These are phyloP conservation scores for Aspergillus viridinutans DNA, from an alignment of 2,329 filamentous ascomycete genomes.

Conservation along the genomic window DNA sequence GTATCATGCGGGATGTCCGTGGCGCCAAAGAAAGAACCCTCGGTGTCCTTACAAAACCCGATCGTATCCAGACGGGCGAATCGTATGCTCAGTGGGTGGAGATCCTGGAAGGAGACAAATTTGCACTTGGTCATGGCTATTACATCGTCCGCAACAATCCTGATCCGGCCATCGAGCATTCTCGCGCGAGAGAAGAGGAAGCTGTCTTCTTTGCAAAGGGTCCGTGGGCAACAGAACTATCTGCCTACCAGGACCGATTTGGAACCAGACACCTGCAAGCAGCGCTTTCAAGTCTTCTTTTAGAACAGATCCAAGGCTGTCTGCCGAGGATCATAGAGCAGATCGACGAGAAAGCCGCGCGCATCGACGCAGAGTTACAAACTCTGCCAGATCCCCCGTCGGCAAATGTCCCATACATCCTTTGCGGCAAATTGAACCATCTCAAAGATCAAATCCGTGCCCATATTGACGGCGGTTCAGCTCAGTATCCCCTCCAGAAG, in stretches of 20 bases:
- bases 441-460: slow-evolving; percentile 55
- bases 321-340: slow-evolving; percentile 34
- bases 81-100: slow-evolving; percentile 56
- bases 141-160: slow-evolving; percentile 66
- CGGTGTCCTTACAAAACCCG: slow-evolving; percentile 82
- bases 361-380: slow-evolving; percentile 53
- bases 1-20: slow-evolving; percentile 54
- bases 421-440: slow-evolving; percentile 56
- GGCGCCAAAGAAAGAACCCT: slow-evolving; percentile 58
- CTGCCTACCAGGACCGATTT: slow-evolving; percentile 42
- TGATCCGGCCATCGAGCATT: slow-evolving; percentile 41
- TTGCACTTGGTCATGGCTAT: slow-evolving; percentile 68
- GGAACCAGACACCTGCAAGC: slow-evolving; percentile 51
- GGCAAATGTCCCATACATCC: slow-evolving; percentile 61
- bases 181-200: slow-evolving; percentile 48
- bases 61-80: slow-evolving; percentile 57
- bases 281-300: slow-evolving; percentile 47
- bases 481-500: slow-evolving; percentile 39
- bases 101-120: slow-evolving; percentile 60
- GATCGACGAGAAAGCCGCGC: slow-evolving; percentile 45
- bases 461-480: slow-evolving; percentile 50
- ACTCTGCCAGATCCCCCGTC: slow-evolving; percentile 63
- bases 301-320: slow-evolving; percentile 42
- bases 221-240: slow-evolving; percentile 47
- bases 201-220: slow-evolving; percentile 45